Conservation (phyloP, 345 rosid genomes). For the Brassica nigra region DNA sequence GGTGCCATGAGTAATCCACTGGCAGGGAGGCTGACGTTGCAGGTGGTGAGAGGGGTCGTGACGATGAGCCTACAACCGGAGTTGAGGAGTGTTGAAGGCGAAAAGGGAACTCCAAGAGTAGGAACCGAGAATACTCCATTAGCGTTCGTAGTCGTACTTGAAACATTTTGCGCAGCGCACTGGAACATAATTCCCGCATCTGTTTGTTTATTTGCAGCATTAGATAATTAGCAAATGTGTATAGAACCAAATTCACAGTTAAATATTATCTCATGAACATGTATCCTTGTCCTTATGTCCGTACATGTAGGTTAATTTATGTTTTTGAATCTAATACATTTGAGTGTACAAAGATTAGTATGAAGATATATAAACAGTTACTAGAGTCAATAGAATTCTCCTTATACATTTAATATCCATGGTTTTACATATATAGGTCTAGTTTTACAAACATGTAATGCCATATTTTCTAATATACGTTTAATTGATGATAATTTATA, state of each 20-base stretch:
- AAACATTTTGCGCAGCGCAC: conserved; percentile 48
- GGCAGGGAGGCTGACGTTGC: conserved; percentile 52
- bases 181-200: conserved; percentile 56
- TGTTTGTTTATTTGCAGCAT: conserved; percentile 13
- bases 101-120: background rate
- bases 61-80: conserved; percentile 46
- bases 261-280: background rate
- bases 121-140: conserved; percentile 42
- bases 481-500: background rate
- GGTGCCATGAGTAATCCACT: conserved; percentile 44
- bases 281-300: background rate
- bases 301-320: background rate
- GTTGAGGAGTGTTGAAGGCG: conserved; percentile 33
- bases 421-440: background rate
- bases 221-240: background rate
- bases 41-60: conserved; percentile 54
- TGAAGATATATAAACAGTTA: background rate
- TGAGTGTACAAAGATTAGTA: background rate
- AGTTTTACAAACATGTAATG: background rate
- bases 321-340: background rate
- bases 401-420: background rate
- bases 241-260: background rate
- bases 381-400: background rate
- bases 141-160: conserved; percentile 47
- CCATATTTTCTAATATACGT: background rate